Evolutionary conservation across 305 asterid genomes (phyloP).

Genomic region (Withania somnifera): DNA sequence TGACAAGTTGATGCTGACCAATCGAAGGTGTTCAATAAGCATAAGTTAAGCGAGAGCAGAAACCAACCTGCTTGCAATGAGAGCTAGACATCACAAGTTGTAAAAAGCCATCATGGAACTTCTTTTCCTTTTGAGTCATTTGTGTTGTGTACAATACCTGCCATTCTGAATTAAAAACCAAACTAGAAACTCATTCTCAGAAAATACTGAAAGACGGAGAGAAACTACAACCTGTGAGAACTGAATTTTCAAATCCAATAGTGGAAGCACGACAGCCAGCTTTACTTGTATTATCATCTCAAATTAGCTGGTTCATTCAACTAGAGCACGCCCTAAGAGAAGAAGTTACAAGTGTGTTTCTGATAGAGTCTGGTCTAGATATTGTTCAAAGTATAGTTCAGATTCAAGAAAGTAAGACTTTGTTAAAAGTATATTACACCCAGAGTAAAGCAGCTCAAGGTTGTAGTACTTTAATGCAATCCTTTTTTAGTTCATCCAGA

Average conservation of each 20-base stretch:
- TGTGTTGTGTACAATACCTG: slow-evolving; percentile 82
- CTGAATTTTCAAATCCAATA: not conserved
- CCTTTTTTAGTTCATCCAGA: not conserved
- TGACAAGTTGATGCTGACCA: slow-evolving; percentile 1
- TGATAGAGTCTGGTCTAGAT: not conserved
- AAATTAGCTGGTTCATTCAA: not conserved
- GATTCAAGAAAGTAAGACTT: not conserved
- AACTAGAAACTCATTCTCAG: not conserved
- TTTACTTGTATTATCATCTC: not conserved
- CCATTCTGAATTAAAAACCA: slow-evolving; percentile 44
- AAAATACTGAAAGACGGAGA: slow-evolving; percentile 3
- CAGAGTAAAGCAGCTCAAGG: not conserved
- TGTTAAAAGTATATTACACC: not conserved
- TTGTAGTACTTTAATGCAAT: not conserved
- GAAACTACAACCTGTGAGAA: not conserved
- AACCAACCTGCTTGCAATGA: slow-evolving; percentile 65
- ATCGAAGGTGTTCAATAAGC: not conserved
- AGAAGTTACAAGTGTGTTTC: not conserved
- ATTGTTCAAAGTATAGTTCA: not conserved
- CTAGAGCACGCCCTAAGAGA: not conserved
- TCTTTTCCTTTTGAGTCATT: slow-evolving; percentile 72
- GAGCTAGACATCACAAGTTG: slow-evolving; percentile 57
- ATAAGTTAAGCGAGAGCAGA: slow-evolving; percentile 4
- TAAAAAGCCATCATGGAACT: slow-evolving; percentile 66
- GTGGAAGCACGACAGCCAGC: not conserved